phyloP scores from a whole-genome alignment of 2,329 filamentous ascomycete genomes.

The Ascochyta clinopodiicola region DNA sequence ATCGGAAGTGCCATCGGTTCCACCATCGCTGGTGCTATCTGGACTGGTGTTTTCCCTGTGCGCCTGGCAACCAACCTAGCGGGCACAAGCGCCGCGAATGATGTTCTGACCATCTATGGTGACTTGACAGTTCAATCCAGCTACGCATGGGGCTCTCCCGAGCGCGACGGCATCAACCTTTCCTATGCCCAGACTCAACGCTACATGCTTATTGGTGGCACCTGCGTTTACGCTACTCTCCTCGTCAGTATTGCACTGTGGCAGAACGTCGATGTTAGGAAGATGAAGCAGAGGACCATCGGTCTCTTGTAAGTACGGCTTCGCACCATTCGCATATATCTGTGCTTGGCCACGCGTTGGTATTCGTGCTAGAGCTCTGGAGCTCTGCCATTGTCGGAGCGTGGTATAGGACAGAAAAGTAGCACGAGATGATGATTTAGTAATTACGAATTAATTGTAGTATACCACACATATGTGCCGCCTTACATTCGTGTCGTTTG shows the following conservation, averaged over 20 bases:
- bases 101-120: slow-evolving; percentile 55
- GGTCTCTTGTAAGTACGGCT: slow-evolving; percentile 33
- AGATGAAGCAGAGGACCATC: slow-evolving; percentile 42
- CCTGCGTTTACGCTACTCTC: slow-evolving; percentile 35
- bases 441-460: slow-evolving; percentile 14
- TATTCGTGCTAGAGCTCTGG: slow-evolving; percentile 2
- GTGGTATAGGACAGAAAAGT: neutral
- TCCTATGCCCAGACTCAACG: slow-evolving; percentile 47
- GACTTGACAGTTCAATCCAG: slow-evolving; percentile 61
- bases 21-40: slow-evolving; percentile 70
- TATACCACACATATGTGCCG: neutral
- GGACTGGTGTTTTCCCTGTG: slow-evolving; percentile 65
- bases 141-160: slow-evolving; percentile 59
- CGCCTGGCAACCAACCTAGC: slow-evolving; percentile 58
- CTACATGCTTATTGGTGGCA: slow-evolving; percentile 47
- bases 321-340: neutral
- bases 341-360: too few relatives aligned
- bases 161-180: slow-evolving; percentile 52
- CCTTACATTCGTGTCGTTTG: neutral
- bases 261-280: slow-evolving; percentile 42
- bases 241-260: slow-evolving; percentile 35
- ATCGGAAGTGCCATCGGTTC: slow-evolving; percentile 56
- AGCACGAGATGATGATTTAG: neutral
- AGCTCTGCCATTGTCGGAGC: neutral
- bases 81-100: slow-evolving; percentile 49